Conservation (phyloP, 345 rosid genomes). For the Murraya paniculata region DNA sequence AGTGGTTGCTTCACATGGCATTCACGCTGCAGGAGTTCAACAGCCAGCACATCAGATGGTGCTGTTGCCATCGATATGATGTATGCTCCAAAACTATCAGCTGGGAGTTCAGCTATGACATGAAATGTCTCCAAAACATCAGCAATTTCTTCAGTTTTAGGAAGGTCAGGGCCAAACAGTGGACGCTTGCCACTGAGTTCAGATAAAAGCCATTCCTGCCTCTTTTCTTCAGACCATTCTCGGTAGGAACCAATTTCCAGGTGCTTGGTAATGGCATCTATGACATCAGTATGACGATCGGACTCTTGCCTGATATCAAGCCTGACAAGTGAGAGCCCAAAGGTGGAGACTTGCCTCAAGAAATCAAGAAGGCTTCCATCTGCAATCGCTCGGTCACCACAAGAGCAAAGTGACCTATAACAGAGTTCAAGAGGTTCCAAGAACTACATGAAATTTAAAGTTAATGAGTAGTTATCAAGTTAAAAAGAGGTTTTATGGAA, state of each 20-base stretch:
- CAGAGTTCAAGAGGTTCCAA: slow-evolving; percentile 98
- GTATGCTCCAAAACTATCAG: slow-evolving; percentile 92
- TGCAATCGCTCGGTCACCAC: slow-evolving; percentile 93
- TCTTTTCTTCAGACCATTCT: slow-evolving; percentile 84
- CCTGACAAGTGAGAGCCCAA: slow-evolving; percentile 91
- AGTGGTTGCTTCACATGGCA: slow-evolving; percentile 87
- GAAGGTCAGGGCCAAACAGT: slow-evolving; percentile 90
- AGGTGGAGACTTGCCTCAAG: slow-evolving; percentile 95
- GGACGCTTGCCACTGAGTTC: slow-evolving; percentile 94
- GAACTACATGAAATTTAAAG: slow-evolving; percentile 48
- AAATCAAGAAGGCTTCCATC: slow-evolving; percentile 99
- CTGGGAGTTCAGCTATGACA: slow-evolving; percentile 81
- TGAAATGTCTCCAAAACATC: slow-evolving; percentile 85
- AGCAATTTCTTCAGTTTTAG: slow-evolving; percentile 86
- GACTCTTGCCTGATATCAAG: slow-evolving; percentile 98
- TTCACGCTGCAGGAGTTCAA: slow-evolving; percentile 94
- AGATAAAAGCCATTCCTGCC: slow-evolving; percentile 91
- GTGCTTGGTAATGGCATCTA: slow-evolving; percentile 89
- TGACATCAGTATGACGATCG: slow-evolving; percentile 91
- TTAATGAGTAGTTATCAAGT: slow-evolving; percentile 13
- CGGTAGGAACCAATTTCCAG: slow-evolving; percentile 78
- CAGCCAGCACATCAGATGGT: slow-evolving; percentile 92
- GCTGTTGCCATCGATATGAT: slow-evolving; percentile 99
- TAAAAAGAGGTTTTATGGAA: neutral
- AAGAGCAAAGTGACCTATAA: slow-evolving; percentile 82